Evolutionary conservation across 2,329 filamentous ascomycete species (phyloP), one percentile per base, ranked within the genome.

Genomic region (Setomelanomma holmii): DNA sequence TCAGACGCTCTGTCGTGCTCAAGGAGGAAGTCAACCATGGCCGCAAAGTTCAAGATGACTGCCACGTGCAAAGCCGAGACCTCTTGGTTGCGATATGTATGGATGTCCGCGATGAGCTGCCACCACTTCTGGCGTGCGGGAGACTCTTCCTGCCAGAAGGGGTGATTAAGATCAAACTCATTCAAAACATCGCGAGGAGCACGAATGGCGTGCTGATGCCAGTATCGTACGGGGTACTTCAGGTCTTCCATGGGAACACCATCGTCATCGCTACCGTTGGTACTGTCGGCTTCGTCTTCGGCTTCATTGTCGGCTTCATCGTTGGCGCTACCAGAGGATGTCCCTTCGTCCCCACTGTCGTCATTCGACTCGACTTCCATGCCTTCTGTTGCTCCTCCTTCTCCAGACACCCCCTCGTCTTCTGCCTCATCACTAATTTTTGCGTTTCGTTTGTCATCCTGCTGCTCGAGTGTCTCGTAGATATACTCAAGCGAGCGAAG

Each of bases 161-260:
- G 20, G 22, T 60, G 53, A 6, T 21, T 16, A 5, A 53, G 51
- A n/a, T 54, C 38, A 35, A 67, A 56, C 21, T 67, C 64, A 30
- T 60, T 51, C 5, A 67, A 53, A 10, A 67, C 57, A 51, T 67
- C 64, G 4, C 36, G 39, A 3, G 55, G 53, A 11, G 63, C 59
- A 12, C 47, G 45, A 33, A 63, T 66, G 4, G 63, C 63, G 36
- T 66, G 64, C 40, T 64, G 53, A 10, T 64, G 49, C 62, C 61
- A 67, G 41, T 64, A 61, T n/a, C 61, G 51, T 5, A 61, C 47
- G 19, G 63, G 61, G 40, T 66, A 66, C 35, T 48, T 42, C 16
- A 65, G 34, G 23, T 50, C 51, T 14, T 49, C 52, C 6, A 23
- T 52, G 40, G 35, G 44, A n/a, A 5, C 10, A 4, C 17, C 21